A percentile compares a stretch with the other conserved stretches of the same genome.
Conservation (phyloP, 2,329 filamentous ascomycete species). For the Phoma herbarum region DNA sequence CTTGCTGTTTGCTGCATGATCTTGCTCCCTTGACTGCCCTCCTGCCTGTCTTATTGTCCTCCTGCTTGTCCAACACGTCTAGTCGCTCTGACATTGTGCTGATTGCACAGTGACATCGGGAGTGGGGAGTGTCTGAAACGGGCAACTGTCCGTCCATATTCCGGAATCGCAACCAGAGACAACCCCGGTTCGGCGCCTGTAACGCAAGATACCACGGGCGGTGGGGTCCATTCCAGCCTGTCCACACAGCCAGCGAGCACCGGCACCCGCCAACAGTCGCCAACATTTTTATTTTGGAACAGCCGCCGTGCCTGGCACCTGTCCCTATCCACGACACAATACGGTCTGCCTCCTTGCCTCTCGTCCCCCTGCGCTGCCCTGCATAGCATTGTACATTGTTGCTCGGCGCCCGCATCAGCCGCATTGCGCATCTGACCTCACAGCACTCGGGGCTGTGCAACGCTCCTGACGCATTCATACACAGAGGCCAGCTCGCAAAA, state of each 20-base stretch:
- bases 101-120: slow-evolving; percentile 17
- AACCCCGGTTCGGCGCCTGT: slow-evolving; percentile 29
- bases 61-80: background rate
- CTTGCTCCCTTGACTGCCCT: background rate
- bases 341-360: slow-evolving; percentile 1
- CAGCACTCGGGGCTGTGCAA: slow-evolving; percentile 35
- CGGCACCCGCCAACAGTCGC: slow-evolving; percentile 12
- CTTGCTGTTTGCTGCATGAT: background rate
- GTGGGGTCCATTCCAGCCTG: slow-evolving; percentile 40
- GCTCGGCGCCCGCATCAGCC: slow-evolving; percentile 24
- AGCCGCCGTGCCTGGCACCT: slow-evolving; percentile 22
- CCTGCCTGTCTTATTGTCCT: background rate
- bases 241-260: slow-evolving; percentile 19
- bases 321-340: slow-evolving; percentile 2
- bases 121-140: slow-evolving; percentile 20
- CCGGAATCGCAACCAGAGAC: slow-evolving; percentile 23
- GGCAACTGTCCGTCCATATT: slow-evolving; percentile 4
- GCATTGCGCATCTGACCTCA: slow-evolving; percentile 28
- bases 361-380: slow-evolving; percentile 26
- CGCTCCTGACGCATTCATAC: slow-evolving; percentile 26
- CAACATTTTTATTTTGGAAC: slow-evolving; percentile 27
- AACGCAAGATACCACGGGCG: slow-evolving; percentile 16
- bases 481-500: slow-evolving; percentile 11
- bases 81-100: background rate
- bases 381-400: slow-evolving; percentile 19